A percentile compares a stretch with the other conserved stretches of the same genome.
Evolutionary conservation across 768 basidiomycete genomes (phyloP).

Genomic region (Rossbeevera mucosa): DNA sequence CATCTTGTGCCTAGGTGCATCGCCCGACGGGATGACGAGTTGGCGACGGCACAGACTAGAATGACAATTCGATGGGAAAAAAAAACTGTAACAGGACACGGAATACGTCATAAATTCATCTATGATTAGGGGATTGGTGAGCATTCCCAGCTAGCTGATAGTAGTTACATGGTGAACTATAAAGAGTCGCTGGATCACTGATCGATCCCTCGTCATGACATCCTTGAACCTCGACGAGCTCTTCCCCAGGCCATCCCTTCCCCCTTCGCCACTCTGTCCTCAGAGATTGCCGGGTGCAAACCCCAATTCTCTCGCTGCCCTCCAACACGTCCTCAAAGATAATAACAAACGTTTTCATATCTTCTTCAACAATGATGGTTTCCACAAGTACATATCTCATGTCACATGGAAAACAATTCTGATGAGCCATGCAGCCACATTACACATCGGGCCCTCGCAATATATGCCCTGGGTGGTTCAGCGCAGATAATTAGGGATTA

Average conservation of each 20-base stretch:
- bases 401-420: background rate
- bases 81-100: no score
- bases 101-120: no score
- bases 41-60: no score
- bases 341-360: slow-evolving; percentile 46
- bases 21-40: no score
- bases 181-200: no score
- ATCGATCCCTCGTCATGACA: no score
- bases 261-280: slow-evolving; percentile 22
- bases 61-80: no score
- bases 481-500: slow-evolving; percentile 22
- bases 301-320: slow-evolving; percentile 20
- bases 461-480: slow-evolving; percentile 25
- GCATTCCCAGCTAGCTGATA: no score
- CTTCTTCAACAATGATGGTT: slow-evolving; percentile 42
- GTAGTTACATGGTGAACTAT: no score
- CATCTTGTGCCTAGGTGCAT: no score
- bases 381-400: slow-evolving; percentile 45
- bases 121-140: no score
- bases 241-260: slow-evolving; percentile 25
- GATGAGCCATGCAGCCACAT: slow-evolving; percentile 18
- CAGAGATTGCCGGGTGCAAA: slow-evolving; percentile 28
- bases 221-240: slow-evolving; percentile 17
- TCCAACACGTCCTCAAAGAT: slow-evolving; percentile 38
- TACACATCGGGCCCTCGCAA: slow-evolving; percentile 27